Evolutionary conservation across 768 basidiomycete species (phyloP).

Genomic region (Calocybe gangraenosa): DNA sequence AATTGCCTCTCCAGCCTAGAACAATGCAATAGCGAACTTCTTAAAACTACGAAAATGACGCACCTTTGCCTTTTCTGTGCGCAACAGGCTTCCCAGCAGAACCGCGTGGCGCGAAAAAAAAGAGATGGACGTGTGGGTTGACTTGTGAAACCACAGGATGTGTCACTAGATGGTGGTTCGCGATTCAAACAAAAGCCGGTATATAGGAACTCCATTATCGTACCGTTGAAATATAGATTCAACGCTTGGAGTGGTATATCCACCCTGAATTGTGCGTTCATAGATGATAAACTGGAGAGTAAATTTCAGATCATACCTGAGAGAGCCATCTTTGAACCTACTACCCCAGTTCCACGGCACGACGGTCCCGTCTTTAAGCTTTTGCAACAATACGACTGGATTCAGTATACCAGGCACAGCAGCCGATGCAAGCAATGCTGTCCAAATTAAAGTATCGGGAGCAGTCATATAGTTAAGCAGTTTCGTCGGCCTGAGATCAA

Average conservation of each 20-base stretch:
- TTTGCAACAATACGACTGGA: conserved; percentile 94
- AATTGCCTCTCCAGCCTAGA: conserved; percentile 92
- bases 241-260: conserved; percentile 92
- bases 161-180: conserved; percentile 51
- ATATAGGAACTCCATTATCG: neutral
- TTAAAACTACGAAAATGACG: neutral
- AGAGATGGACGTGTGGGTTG: conserved; percentile 88
- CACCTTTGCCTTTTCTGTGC: conserved; percentile 89
- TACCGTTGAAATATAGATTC: conserved; percentile 87
- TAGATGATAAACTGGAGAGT: neutral
- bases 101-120: conserved; percentile 90
- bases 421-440: conserved; percentile 79
- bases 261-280: conserved; percentile 45
- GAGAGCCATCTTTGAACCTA: conserved; percentile 88
- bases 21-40: neutral
- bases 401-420: conserved; percentile 95
- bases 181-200: neutral
- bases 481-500: conserved; percentile 76
- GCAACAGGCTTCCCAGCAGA: conserved; percentile 92
- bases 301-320: conserved; percentile 46
- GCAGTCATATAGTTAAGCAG: conserved; percentile 93
- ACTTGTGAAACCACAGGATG: conserved; percentile 94
- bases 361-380: conserved; percentile 71
- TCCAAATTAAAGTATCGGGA: conserved; percentile 89
- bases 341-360: conserved; percentile 96